These are phyloP conservation scores for Aspergillus incahuasiensis DNA, from an alignment of 495 filamentous ascomycete genomes.

Conservation along the genomic window DNA sequence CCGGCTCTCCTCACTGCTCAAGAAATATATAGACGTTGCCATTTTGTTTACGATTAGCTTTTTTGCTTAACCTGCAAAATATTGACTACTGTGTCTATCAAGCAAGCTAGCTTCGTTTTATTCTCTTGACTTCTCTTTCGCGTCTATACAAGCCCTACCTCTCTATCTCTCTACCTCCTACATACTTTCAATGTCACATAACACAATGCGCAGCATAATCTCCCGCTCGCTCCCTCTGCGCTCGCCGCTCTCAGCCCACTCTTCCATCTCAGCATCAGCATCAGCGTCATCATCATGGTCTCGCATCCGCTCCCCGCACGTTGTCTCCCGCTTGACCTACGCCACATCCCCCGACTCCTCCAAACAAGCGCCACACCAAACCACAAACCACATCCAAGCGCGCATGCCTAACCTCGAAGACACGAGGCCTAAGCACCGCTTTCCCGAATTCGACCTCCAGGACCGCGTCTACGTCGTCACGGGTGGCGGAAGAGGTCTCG, in stretches of 20 bases:
- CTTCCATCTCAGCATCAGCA: not conserved
- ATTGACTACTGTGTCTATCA: not conserved
- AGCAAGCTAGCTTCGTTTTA: not conserved
- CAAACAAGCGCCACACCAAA: conserved; percentile 13
- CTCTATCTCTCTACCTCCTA: not conserved
- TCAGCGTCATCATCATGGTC: conserved; percentile 8
- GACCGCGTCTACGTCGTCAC: conserved; percentile 59
- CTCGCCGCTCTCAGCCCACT: conserved; percentile 10
- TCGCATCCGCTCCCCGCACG: not conserved
- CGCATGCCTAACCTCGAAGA: conserved; percentile 24
- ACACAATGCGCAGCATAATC: conserved; percentile 18
- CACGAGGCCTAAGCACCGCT: conserved; percentile 25
- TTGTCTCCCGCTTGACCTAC: conserved; percentile 3
- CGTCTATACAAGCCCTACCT: not conserved
- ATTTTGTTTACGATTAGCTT: no score
- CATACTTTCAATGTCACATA: not conserved
- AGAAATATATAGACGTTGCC: not conserved
- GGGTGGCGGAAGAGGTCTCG: conserved; percentile 58
- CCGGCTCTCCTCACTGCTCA: not conserved
- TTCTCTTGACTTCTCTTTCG: not conserved
- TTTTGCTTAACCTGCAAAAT: not conserved
- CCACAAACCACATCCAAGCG: conserved; percentile 32
- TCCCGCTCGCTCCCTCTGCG: conserved; percentile 11
- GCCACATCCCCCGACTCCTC: conserved; percentile 1
- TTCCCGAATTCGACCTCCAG: conserved; percentile 51